Base-by-base conservation (phyloP, 371 early-diverging fungal genomes). In the Lichtheimia ornata region DNA sequence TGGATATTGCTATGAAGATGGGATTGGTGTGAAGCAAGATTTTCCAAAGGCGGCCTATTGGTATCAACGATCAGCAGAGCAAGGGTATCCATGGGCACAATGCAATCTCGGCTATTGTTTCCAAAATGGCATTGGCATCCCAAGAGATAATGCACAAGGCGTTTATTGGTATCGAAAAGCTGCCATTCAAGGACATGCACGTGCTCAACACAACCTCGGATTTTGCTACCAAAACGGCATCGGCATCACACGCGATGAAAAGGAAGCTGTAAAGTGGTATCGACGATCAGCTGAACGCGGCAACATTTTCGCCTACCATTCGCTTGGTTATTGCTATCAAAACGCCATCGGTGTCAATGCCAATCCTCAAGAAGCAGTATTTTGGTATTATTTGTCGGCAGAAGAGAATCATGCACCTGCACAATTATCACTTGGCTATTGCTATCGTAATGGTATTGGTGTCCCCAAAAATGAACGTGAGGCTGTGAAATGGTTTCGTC, bases 171-270 rank as follows among this genome's bases (percentile, higher is more conserved):
- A 63, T 40, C 63, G 63, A 18, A 49, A 52, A 20, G 63, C 63
- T 2, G 63, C 63, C 28, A 52, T 63, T 43, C 63, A 63, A 27
- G 63, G 63, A 5, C 63, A 63, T 64, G 84, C 90, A 14, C 69
- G 91, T 43, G 93, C 94, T 30, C 90, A 93, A 73, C 90, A 93
- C 74, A 94, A 93, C 65, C 77, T 94, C 15, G 95, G 93, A 0
- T 90, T 92, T 70, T 92, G 91, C 58, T 93, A 90, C 76, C 93
- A 95, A 67, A 89, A 94, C 83, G 88, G 80, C 12, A 81, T 91
- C 25, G 94, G 92, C 12, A 87, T 95, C 5, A 69, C 67, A 28
- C 76, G 84, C 61, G 71, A 89, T 60, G 74, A 84, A 15, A 69
- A 64, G 22, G 77, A 81, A 61, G 95, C 96, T 11, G 79, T 90